Evolutionary conservation across 768 basidiomycete species (phyloP), one percentile per base, ranked within the genome.

Genomic region (Hemileccinum impolitum): DNA sequence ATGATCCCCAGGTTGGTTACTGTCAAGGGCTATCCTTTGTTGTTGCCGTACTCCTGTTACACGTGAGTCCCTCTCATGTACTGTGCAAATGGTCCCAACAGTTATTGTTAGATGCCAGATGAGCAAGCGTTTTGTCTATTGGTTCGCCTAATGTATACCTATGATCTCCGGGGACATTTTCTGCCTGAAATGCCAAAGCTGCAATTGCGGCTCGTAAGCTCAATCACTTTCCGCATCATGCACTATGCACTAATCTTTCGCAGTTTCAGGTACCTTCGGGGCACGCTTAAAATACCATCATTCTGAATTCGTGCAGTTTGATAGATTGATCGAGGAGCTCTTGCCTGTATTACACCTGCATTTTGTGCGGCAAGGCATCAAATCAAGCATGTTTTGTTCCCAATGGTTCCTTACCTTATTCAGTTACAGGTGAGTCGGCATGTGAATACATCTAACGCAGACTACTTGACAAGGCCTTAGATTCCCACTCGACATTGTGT

Each of bases 391-490:
- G 94, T 98, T 88, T 64, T 95, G 92, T 61, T 93, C 91, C 13
- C 96, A 98, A 56, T 99, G 96, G 96, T 97, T 98, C 69, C 75
- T 99, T 64, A 98, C 96, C 0, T 71, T 99, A 65, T 98, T 98
- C 73, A 90, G 91, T 63, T 97, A 95, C 69, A 82, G 91, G 91
- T 87, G 61, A 59, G 78, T 63, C 13, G 6, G 7, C 21, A 23
- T 25, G 25, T 9, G 45, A 17, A 28, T 15, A 14, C 31, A 19
- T 45, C 32, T 12, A 2, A 32, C 35, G 3, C 41, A 13, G 23
- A 31, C 26, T 28, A 19, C 15, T 36, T 41, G 31, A 52, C 15
- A 30, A 23, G 28, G 23, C 15, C 12, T 11, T 57, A 96, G 96
- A 25, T 97, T 98, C 67, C 96, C 96, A 0, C 74, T 97, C 47